Base-by-base conservation (phyloP, 2,329 filamentous ascomycete genomes). In the Dothidotthia symphoricarpi region DNA sequence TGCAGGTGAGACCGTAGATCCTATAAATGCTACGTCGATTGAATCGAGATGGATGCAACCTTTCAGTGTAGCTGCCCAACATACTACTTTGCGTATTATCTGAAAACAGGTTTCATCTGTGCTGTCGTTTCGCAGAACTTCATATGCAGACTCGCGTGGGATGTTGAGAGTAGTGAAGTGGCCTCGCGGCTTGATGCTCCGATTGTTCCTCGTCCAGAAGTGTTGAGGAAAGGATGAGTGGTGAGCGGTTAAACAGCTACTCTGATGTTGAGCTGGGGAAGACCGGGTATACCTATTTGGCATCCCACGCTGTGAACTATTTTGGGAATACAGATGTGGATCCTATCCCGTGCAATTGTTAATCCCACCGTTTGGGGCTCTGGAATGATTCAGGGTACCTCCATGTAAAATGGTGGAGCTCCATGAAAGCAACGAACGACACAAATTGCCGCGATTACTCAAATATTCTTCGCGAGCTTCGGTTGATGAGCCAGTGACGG, bases 301-400 rank as follows among this genome's bases (percentile, higher is more conserved):
- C 54, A 59, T 53, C 55, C 55, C 56, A 51, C 56, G 45, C 28
- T 31, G 31, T 35, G 5, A 9, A 22, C 19, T 9, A 9, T 9
- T 22, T 22, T 22, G 19, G 19, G 19, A 22, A n/a, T n/a, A n/a
- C n/a, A 22, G 19, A 9, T 9, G 19, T 22, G 19, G 19, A 22
- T 22, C 19, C 19, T 22, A 9, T 22, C n/a, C n/a, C n/a, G n/a
- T n/a, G n/a, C n/a, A n/a, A n/a, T n/a, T n/a, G n/a, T n/a, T n/a
- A n/a, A n/a, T n/a, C n/a, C n/a, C n/a, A n/a, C n/a, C n/a, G n/a
- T n/a, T n/a, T n/a, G n/a, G n/a, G n/a, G n/a, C n/a, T n/a, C n/a
- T n/a, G n/a, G n/a, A n/a, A n/a, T n/a, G n/a, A n/a, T n/a, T n/a
- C n/a, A n/a, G n/a, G n/a, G n/a, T n/a, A n/a, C n/a, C n/a, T n/a